phyloP scores from a whole-genome alignment of 2,329 filamentous ascomycete genomes.

The Chalaropsis ovoidea region DNA sequence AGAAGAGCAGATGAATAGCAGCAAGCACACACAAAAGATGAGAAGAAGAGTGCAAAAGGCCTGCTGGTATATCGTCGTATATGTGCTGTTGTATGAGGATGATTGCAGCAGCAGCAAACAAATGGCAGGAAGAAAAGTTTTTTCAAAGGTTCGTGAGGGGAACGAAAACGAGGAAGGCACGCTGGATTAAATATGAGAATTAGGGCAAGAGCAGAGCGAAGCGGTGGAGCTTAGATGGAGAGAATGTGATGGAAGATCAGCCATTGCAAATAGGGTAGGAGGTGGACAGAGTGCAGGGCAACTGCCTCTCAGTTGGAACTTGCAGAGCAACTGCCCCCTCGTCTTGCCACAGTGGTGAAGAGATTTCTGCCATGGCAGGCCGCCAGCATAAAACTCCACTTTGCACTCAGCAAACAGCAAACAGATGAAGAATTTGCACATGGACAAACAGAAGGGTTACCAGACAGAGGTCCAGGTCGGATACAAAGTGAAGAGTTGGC shows the following conservation, averaged over 20 bases:
- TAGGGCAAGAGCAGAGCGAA: not conserved
- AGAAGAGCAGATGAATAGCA: not conserved
- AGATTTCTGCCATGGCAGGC: not conserved
- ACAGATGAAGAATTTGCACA: too few relatives aligned
- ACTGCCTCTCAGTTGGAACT: not conserved
- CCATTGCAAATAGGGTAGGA: not conserved
- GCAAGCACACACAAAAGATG: too few relatives aligned
- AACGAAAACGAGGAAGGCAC: constrained; percentile 4
- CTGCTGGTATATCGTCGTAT: too few relatives aligned
- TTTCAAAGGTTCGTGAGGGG: not conserved
- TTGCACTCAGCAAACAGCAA: not conserved
- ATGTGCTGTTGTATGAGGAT: too few relatives aligned
- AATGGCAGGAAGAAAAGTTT: not conserved
- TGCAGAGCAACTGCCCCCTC: too few relatives aligned
- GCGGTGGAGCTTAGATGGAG: not conserved
- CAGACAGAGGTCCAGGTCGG: not conserved
- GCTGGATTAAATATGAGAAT: not conserved
- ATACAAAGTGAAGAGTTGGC: not conserved
- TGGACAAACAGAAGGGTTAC: not conserved
- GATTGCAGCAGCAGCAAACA: too few relatives aligned
- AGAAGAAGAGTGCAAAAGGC: too few relatives aligned
- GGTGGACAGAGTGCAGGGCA: not conserved
- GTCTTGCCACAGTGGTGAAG: too few relatives aligned
- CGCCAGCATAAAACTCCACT: not conserved
- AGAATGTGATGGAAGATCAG: not conserved